Base-by-base conservation (phyloP, 179 eudicot genomes). In the Spergularia azorica region DNA sequence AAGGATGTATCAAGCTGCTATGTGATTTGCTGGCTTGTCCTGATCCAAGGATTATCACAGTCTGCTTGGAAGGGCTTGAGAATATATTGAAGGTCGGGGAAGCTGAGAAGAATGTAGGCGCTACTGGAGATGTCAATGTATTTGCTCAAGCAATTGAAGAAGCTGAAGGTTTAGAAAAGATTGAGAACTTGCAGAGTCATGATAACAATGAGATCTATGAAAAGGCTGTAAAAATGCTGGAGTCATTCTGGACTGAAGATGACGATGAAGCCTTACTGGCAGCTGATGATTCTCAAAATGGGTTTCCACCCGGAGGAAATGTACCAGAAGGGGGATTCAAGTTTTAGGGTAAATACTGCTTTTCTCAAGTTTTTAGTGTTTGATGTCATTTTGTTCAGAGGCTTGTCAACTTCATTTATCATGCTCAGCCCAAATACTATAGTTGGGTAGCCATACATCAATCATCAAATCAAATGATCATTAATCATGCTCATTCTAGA, bases 181-280 rank as follows among this genome's bases (percentile, higher is more conserved):
- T 90, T 39, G 94, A 90, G 78, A 88, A 80, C 76, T 83, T 92
- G 70, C 92, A 90, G 82, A 85, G 82, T 70, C 94, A 90, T 63
- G 97, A 92, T 79, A 88, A 90, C 81, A 87, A 84, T 74, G 94
- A 92, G 54, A 90, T 92, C 7, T 90, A 90, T 63, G 92, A 92
- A 80, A 92, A 90, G 83, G 86, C 89, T 0, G 91, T 87, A 43
- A 88, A 86, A 82, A 75, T 92, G 74, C 82, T 92, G 0, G 97
- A 92, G 79, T 82, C 89, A 16, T 91, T 87, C 59, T 89, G 90
- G 95, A 70, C 81, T 70, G 95, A 89, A 71, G 95, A 89, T 0
- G 92, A 86, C 0, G 91, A 89, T 9, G 88, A 89, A 75, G 65
- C 85, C 5, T 70, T 84, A 68, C 88, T 88, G 63, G 71, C 86